phyloP scores from a whole-genome alignment of 1,284 basidiomycete genomes.

The Inonotus obliquus region DNA sequence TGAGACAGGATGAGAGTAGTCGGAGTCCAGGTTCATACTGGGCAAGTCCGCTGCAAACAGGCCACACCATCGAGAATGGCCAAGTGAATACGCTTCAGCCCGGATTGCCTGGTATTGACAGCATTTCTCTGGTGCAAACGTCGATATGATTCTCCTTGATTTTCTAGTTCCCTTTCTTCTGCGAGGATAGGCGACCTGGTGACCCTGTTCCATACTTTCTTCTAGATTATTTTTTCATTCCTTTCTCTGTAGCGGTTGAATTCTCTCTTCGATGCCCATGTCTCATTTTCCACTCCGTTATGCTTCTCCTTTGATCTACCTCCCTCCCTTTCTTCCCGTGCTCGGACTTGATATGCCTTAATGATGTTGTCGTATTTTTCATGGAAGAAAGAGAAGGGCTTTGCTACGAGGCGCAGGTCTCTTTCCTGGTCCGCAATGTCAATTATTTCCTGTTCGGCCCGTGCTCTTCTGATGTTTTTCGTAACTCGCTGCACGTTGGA shows the following conservation, averaged over 20 bases:
- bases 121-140: not conserved
- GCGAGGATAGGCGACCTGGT: not conserved
- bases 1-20: conserved; percentile 5
- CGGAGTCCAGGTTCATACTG: conserved; percentile 6
- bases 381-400: not conserved
- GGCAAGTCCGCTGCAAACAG: conserved; percentile 1
- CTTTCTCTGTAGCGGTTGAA: not conserved
- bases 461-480: not conserved
- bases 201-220: not conserved
- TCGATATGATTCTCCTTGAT: not conserved
- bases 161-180: not conserved
- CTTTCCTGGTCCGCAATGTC: not conserved
- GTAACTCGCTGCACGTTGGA: not conserved
- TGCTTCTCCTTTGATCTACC: not conserved
- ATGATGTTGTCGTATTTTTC: conserved; percentile 1
- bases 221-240: not conserved
- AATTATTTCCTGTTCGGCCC: not conserved
- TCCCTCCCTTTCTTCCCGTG: not conserved
- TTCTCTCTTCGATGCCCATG: not conserved
- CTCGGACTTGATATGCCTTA: not conserved
- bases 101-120: not conserved
- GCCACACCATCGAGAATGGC: not conserved
- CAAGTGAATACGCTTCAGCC: not conserved
- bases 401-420: not conserved
- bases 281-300: not conserved